Percentiles rank a stretch among this genome's conserved stretches.
Conservation (phyloP, 2,329 filamentous ascomycete genomes). For the Hymenoscyphus repandus region DNA sequence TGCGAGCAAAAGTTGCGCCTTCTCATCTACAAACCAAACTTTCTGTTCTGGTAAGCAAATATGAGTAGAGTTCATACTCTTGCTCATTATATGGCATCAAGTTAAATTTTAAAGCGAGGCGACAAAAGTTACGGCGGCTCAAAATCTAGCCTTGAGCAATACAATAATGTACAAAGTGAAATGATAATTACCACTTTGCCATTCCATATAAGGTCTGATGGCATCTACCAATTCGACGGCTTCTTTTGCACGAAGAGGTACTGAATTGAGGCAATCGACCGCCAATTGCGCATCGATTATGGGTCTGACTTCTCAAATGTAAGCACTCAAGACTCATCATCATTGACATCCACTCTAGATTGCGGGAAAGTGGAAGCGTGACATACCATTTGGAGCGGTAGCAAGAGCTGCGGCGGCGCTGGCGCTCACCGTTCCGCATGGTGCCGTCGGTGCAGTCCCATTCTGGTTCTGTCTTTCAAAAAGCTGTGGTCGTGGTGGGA, state of each 20-base stretch:
- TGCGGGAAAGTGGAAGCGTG: neutral
- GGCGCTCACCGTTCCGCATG: slow-evolving; percentile 1
- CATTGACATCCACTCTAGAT: neutral
- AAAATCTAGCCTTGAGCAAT: slow-evolving; percentile 31
- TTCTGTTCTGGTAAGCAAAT: no score
- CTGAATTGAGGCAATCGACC: slow-evolving; percentile 17
- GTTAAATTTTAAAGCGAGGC: no score
- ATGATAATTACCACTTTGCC: slow-evolving; percentile 14
- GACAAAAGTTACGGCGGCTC: no score
- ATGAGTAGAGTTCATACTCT: no score
- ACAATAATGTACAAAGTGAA: neutral
- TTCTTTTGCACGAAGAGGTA: slow-evolving; percentile 10
- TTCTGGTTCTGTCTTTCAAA: neutral
- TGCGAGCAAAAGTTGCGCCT: no score
- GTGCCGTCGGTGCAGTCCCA: no score
- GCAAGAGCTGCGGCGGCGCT: neutral
- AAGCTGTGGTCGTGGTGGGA: neutral
- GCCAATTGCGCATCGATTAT: slow-evolving; percentile 12
- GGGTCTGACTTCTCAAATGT: slow-evolving; percentile 1
- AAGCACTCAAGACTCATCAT: neutral
- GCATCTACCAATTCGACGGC: slow-evolving; percentile 13
- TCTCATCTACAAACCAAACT: no score
- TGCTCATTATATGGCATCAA: no score
- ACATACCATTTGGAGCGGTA: neutral
- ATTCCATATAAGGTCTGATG: slow-evolving; percentile 13